Conservation (phyloP, 2,329 filamentous ascomycete genomes). For the Apiospora arundinis region DNA sequence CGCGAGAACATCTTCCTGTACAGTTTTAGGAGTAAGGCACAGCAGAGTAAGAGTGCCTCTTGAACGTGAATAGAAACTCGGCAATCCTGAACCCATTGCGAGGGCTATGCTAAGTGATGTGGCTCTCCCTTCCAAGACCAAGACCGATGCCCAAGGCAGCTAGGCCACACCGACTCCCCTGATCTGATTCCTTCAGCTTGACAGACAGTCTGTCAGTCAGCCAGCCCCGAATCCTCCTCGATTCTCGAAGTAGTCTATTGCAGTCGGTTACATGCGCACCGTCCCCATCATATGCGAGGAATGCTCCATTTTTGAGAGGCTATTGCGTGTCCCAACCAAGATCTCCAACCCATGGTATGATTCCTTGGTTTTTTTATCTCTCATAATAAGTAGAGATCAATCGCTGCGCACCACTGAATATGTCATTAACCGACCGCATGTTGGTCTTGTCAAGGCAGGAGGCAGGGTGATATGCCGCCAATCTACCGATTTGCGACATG, state of each 20-base stretch:
- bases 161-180: constrained; percentile 1
- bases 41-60: constrained; percentile 5
- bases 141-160: background rate
- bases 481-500: constrained; percentile 17
- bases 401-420: background rate
- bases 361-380: constrained; percentile 1
- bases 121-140: background rate
- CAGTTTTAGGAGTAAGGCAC: constrained; percentile 53
- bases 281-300: background rate
- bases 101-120: constrained; percentile 1
- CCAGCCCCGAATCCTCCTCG: background rate
- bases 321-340: constrained; percentile 8
- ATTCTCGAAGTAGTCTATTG: background rate
- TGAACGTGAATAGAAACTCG: constrained; percentile 12
- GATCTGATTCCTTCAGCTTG: background rate
- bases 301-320: constrained; percentile 6
- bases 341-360: background rate
- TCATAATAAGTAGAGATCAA: background rate
- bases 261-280: background rate
- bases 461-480: background rate
- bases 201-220: background rate
- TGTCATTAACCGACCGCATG: background rate
- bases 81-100: background rate
- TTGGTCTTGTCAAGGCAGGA: background rate
- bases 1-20: constrained; percentile 67